Evolutionary conservation across 306 rosid genomes (phyloP).

Genomic region (Lagenaria siceraria): DNA sequence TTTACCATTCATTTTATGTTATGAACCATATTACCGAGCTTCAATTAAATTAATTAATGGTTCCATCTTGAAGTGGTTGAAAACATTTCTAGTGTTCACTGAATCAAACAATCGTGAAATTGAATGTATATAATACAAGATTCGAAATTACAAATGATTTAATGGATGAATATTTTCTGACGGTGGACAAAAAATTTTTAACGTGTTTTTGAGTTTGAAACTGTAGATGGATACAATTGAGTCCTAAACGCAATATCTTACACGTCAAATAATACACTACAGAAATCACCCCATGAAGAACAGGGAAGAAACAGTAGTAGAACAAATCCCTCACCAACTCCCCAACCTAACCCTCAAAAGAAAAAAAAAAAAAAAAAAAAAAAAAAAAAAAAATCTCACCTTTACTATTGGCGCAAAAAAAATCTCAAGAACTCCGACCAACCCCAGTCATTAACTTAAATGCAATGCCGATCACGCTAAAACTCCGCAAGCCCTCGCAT

Average conservation of each 20-base stretch:
- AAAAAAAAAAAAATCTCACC: conserved; percentile 7
- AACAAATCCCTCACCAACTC: neutral
- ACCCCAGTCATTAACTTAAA: conserved; percentile 41
- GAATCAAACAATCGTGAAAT: neutral
- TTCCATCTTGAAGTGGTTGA: neutral
- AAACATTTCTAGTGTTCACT: neutral
- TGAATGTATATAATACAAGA: neutral
- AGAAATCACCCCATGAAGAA: conserved; percentile 23
- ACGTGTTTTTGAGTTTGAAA: neutral
- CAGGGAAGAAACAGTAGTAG: conserved; percentile 11
- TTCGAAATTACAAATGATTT: neutral
- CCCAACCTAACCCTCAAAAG: conserved; percentile 36
- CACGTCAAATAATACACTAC: conserved; percentile 28
- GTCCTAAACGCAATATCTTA: conserved; percentile 24
- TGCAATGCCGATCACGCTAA: conserved; percentile 34
- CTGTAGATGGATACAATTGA: conserved; percentile 22
- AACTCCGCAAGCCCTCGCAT: conserved; percentile 78
- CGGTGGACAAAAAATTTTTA: neutral
- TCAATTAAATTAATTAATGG: neutral
- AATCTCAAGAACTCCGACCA: conserved; percentile 56
- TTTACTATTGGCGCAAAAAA: conserved; percentile 25
- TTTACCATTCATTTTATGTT: neutral
- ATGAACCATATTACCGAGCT: neutral
- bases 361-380: neutral
- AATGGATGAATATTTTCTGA: neutral